These are phyloP conservation scores for Chrysochromulina parva DNA, from an alignment of 78 protist genomes.

Conservation along the genomic window DNA sequence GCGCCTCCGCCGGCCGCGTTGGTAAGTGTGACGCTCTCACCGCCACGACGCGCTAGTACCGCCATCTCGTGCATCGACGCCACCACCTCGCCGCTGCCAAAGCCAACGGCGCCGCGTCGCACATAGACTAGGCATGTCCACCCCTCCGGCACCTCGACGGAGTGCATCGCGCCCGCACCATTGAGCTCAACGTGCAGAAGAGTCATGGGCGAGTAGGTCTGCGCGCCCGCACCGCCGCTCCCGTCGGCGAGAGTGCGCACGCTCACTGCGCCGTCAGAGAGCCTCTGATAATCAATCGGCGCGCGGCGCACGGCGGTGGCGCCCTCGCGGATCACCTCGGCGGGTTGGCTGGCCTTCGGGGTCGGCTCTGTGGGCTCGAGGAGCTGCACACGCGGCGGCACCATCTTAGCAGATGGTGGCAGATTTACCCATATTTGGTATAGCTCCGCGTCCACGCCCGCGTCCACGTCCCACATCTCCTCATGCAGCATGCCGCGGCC, in stretches of 20 bases:
- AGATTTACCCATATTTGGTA: slow-evolving; percentile 83
- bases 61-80: neutral
- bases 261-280: no score
- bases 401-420: slow-evolving; percentile 70
- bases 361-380: no score
- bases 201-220: neutral
- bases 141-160: neutral
- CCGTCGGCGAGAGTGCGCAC: neutral
- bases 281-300: no score
- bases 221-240: neutral
- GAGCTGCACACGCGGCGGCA: slow-evolving; percentile 71
- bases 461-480: slow-evolving; percentile 45
- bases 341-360: no score
- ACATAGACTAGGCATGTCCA: neutral
- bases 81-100: neutral
- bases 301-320: no score
- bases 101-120: neutral
- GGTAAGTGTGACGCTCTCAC: neutral
- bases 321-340: no score
- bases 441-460: neutral
- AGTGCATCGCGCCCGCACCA: neutral
- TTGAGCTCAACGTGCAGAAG: neutral
- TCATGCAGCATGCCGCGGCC: slow-evolving; percentile 80
- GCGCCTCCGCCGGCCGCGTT: neutral
- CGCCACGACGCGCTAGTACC: neutral